Base-by-base conservation (phyloP, 768 basidiomycete species). In the Termitomyces heimii region DNA sequence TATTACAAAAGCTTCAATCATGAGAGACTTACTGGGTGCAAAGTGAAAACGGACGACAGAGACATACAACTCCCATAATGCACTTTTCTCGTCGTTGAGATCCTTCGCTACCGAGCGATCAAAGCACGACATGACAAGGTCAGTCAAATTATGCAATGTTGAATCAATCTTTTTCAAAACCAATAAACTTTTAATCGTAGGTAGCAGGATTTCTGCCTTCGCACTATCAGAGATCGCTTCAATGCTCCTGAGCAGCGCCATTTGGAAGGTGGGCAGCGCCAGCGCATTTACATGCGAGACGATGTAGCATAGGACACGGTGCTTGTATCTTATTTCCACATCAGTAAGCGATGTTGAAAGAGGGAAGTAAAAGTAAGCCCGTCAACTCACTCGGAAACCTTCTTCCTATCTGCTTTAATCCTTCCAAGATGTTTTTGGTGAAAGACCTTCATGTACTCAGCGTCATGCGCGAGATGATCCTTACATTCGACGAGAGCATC, bases 261-360 rank as follows among this genome's bases (percentile, higher is more conserved):
- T 65, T 58, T 85, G 82, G 18, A 81, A 77, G 1, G 64, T 57
- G 2, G 80, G 69, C 3, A 81, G 66, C 2, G 75, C 70, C 60
- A 88, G 80, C 4, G 82, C 79, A 47, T 79, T 77, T 60, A 88
- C 76, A 67, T 98, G 95, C 1, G 94, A 94, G 6, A 91, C 72
- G 0, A 97, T 69, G 68, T 81, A 94, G 66, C 87, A 92, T 42
- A 91, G 65, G 43, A 94, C 73, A 13, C 85, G 81, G 59, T 81
- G 80, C 65, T 84, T 90, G 69, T 86, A 85, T 54, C 92, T 92
- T 29, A 26, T 55, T 12, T 31, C 4, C 20, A 52, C 22, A 29
- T 62, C 9, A 46, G 34, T 7, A 29, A 62, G 8, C 60, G 50
- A 24, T 52, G 20, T 29, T 7, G 22, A 2, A 9, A 39, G 20